Evolutionary conservation across 2,329 filamentous ascomycete species (phyloP).

Genomic region (Exserohilum rostratum): DNA sequence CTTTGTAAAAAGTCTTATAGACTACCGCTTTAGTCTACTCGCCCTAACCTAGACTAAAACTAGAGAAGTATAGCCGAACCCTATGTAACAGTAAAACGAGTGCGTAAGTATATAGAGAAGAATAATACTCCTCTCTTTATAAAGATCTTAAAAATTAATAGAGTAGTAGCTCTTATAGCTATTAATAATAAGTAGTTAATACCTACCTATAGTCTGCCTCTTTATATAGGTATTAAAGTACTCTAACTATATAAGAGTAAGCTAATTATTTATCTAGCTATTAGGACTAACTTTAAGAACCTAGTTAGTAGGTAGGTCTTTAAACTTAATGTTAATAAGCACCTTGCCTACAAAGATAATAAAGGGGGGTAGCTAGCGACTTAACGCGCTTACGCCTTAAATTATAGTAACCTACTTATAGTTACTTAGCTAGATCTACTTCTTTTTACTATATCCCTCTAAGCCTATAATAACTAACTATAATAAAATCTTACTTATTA

Average conservation of each 20-base stretch:
- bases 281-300: constrained; percentile 31
- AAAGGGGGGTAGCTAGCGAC: background rate
- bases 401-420: background rate
- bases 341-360: background rate
- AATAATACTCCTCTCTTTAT: constrained; percentile 22
- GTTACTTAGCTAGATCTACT: background rate
- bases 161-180: constrained; percentile 34
- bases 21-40: too few species aligned
- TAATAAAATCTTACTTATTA: background rate
- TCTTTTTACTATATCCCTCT: background rate
- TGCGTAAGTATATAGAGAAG: constrained; percentile 44
- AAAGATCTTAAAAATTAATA: background rate
- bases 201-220: constrained; percentile 24
- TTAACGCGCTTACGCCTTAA: background rate
- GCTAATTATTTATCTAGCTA: constrained; percentile 44
- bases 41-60: too few species aligned
- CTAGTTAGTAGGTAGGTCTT: constrained; percentile 21
- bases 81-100: too few species aligned
- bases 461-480: background rate
- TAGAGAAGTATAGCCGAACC: too few species aligned
- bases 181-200: constrained; percentile 49
- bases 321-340: constrained; percentile 8
- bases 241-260: constrained; percentile 38
- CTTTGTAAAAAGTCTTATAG: too few species aligned
- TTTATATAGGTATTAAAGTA: constrained; percentile 44